Evolutionary conservation across 2,329 filamentous ascomycete species (phyloP).

Genomic region (Pseudopyrenochaeta lycopersici): DNA sequence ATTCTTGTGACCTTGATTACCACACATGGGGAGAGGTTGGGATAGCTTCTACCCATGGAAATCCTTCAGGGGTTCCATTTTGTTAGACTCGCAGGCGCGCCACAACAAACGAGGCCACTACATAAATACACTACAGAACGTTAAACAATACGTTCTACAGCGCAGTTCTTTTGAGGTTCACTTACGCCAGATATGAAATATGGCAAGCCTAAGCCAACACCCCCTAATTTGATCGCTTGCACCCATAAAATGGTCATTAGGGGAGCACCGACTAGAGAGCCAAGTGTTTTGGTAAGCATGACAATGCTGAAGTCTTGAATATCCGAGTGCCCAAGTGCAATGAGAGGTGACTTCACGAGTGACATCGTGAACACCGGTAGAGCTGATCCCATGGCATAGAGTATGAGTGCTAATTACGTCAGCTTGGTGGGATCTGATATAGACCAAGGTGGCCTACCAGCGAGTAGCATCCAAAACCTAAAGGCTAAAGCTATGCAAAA

Average conservation of each 20-base stretch:
- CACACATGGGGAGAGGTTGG: slow-evolving; percentile 1
- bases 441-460: slow-evolving; percentile 22
- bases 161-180: slow-evolving; percentile 4
- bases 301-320: slow-evolving; percentile 49
- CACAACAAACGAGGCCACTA: slow-evolving; percentile 11
- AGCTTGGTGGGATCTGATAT: neutral
- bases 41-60: neutral
- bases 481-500: slow-evolving; percentile 42
- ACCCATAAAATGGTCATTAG: slow-evolving; percentile 50
- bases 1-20: slow-evolving; percentile 15
- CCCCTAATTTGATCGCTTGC: slow-evolving; percentile 45
- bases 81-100: slow-evolving; percentile 4
- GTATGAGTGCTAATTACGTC: slow-evolving; percentile 37
- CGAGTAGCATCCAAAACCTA: slow-evolving; percentile 43
- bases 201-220: slow-evolving; percentile 42
- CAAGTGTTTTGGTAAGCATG: slow-evolving; percentile 48
- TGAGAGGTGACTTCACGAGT: slow-evolving; percentile 45
- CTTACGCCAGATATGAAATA: slow-evolving; percentile 48
- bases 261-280: slow-evolving; percentile 47
- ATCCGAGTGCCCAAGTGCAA: slow-evolving; percentile 36
- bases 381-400: slow-evolving; percentile 50
- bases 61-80: too few species aligned
- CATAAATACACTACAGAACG: slow-evolving; percentile 14
- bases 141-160: too few species aligned
- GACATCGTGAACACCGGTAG: slow-evolving; percentile 51